These are phyloP conservation scores for Trypanosomatidae sp. DNA, from an alignment of 208 protist genomes.

Conservation along the genomic window DNA sequence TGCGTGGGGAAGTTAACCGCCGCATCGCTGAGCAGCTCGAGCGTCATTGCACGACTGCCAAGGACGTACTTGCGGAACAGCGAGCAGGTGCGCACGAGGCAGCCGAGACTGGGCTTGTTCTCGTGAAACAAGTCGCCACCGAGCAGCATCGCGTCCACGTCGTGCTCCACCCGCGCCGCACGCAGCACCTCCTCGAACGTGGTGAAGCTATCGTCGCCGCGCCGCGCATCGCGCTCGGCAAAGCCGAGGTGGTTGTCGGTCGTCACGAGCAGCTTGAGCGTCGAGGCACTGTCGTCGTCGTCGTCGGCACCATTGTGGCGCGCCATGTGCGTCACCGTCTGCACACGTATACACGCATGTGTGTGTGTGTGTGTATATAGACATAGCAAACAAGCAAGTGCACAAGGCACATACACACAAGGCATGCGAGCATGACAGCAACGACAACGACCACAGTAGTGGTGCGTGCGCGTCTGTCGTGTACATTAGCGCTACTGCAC, in stretches of 20 bases:
- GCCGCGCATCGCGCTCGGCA: slow-evolving; percentile 89
- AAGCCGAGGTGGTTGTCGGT: slow-evolving; percentile 97
- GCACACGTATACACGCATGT: background rate
- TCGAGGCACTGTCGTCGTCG: too few species aligned
- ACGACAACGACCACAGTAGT: background rate
- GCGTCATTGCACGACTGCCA: slow-evolving; percentile 78
- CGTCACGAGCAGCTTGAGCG: slow-evolving; percentile 85
- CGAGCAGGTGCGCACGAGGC: slow-evolving; percentile 77
- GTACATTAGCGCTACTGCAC: background rate
- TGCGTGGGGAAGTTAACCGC: slow-evolving; percentile 84
- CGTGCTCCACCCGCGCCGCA: slow-evolving; percentile 80
- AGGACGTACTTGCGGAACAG: slow-evolving; percentile 87
- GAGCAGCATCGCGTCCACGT: slow-evolving; percentile 96
- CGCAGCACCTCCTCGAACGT: slow-evolving; percentile 97
- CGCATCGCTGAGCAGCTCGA: slow-evolving; percentile 90
- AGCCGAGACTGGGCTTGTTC: slow-evolving; percentile 96
- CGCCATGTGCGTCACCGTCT: background rate
- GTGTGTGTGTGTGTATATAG: background rate
- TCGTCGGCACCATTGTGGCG: background rate
- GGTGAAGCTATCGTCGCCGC: slow-evolving; percentile 96
- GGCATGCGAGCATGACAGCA: too few species aligned
- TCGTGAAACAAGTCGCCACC: slow-evolving; percentile 99
- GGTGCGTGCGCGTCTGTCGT: background rate
- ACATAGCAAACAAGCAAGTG: too few species aligned
- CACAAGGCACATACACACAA: too few species aligned